phyloP scores from a whole-genome alignment of 495 filamentous ascomycete genomes.

The Annulohypoxylon bovei region DNA sequence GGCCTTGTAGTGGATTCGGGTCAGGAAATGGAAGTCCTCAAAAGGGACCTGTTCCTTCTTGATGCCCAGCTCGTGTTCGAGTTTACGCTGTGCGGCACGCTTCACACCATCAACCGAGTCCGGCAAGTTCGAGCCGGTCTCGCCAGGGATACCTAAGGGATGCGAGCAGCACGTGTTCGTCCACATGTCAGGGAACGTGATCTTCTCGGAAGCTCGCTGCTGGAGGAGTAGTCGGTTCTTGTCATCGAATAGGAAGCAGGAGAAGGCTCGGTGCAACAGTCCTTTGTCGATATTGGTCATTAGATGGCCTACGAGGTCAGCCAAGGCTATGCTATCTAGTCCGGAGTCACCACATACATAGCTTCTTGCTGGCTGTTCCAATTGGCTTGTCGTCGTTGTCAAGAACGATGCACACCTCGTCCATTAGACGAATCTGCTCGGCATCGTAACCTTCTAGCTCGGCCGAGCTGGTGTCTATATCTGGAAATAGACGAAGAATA shows the following conservation, averaged over 20 bases:
- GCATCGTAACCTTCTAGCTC: constrained; percentile 89
- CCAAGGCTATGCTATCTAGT: background rate
- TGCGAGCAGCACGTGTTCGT: constrained; percentile 99
- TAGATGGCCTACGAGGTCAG: constrained; percentile 76
- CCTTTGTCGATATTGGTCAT: constrained; percentile 98
- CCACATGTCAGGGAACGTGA: constrained; percentile 99
- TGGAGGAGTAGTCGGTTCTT: constrained; percentile 90
- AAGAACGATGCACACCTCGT: constrained; percentile 97
- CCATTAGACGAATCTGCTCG: constrained; percentile 97
- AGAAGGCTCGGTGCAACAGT: constrained; percentile 96
- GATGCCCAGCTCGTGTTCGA: constrained; percentile 95
- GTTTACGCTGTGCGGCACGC: constrained; percentile 88
- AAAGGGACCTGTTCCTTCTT: constrained; percentile 88
- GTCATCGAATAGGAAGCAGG: constrained; percentile 95
- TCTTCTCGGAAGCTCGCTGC: constrained; percentile 96
- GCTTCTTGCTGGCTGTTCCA: constrained; percentile 97
- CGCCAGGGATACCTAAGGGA: constrained; percentile 87
- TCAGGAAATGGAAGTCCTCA: constrained; percentile 92
- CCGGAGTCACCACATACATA: constrained; percentile 69
- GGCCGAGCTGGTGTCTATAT: constrained; percentile 89
- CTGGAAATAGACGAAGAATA: constrained; percentile 89
- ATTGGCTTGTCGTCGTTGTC: constrained; percentile 94
- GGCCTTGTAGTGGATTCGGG: constrained; percentile 97
- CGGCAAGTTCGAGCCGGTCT: constrained; percentile 86
- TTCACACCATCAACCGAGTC: constrained; percentile 85